Conservation (phyloP, 257 asterid genomes). For the Nyctanthes arbortristis region DNA sequence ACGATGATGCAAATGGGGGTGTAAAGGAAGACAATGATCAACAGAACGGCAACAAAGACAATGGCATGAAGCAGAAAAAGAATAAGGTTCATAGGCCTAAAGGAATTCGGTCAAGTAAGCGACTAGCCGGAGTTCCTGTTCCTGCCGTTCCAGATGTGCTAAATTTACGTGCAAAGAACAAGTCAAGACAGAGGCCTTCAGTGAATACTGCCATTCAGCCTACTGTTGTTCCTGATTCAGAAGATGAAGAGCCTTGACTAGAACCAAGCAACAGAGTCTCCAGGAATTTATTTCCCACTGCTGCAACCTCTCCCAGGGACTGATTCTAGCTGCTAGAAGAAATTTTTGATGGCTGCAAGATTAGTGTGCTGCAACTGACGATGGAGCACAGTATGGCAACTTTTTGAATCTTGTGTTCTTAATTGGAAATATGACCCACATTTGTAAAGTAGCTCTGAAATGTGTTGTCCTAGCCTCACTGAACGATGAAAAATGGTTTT, state of each 20-base stretch:
- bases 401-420: slow-evolving; percentile 7
- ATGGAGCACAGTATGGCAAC: background rate
- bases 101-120: slow-evolving; percentile 42
- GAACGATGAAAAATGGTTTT: background rate
- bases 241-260: slow-evolving; percentile 46
- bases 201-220: slow-evolving; percentile 48
- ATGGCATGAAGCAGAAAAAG: slow-evolving; percentile 28
- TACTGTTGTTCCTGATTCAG: slow-evolving; percentile 63
- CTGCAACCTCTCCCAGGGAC: background rate
- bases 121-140: slow-evolving; percentile 49
- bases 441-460: background rate
- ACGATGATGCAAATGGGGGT: slow-evolving; percentile 38
- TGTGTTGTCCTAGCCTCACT: background rate
- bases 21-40: slow-evolving; percentile 25
- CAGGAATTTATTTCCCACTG: slow-evolving; percentile 3
- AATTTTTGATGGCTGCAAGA: background rate
- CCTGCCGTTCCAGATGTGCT: slow-evolving; percentile 41
- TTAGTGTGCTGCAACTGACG: slow-evolving; percentile 14
- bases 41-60: slow-evolving; percentile 15
- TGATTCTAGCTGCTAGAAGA: slow-evolving; percentile 13
- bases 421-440: background rate
- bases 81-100: slow-evolving; percentile 28
- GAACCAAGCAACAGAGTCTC: slow-evolving; percentile 16
- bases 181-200: slow-evolving; percentile 60
- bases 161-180: slow-evolving; percentile 50